phyloP scores from a whole-genome alignment of 2,329 filamentous ascomycete genomes.

The Fonsecaea erecta region DNA sequence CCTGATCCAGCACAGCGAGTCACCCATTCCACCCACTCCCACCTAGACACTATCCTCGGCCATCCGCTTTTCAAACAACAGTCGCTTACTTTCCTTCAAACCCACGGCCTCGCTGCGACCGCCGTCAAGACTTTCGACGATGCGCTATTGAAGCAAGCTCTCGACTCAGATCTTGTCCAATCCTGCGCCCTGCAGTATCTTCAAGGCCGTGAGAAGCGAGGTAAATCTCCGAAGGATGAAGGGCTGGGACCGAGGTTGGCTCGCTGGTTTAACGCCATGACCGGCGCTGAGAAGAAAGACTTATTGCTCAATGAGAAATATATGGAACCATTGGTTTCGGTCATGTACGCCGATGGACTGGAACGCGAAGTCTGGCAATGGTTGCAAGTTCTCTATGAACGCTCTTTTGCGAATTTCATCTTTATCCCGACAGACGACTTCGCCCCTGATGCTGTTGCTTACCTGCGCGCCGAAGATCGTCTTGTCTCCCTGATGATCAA shows the following conservation, averaged over 20 bases:
- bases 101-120: slow-evolving; percentile 19
- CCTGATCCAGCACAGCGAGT: slow-evolving; percentile 29
- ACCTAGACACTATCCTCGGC: slow-evolving; percentile 34
- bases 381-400: slow-evolving; percentile 32
- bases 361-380: slow-evolving; percentile 38
- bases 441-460: slow-evolving; percentile 14
- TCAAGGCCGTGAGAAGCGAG: slow-evolving; percentile 25
- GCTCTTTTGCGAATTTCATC: slow-evolving; percentile 20
- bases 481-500: slow-evolving; percentile 36
- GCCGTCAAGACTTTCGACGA: slow-evolving; percentile 33
- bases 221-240: slow-evolving; percentile 9
- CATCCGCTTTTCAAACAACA: slow-evolving; percentile 34
- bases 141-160: slow-evolving; percentile 23
- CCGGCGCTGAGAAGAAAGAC: slow-evolving; percentile 20
- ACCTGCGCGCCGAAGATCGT: slow-evolving; percentile 32
- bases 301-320: slow-evolving; percentile 27
- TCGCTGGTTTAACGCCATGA: slow-evolving; percentile 33
- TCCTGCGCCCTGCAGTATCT: slow-evolving; percentile 26
- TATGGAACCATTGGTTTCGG: slow-evolving; percentile 20
- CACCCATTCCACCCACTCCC: slow-evolving; percentile 29
- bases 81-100: slow-evolving; percentile 10
- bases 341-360: slow-evolving; percentile 33
- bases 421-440: slow-evolving; percentile 6
- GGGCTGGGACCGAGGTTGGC: slow-evolving; percentile 29
- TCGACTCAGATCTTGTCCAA: slow-evolving; percentile 27